Base-by-base conservation (phyloP, 352 stramenopile genomes). In the Pythium pectinolyticum region DNA sequence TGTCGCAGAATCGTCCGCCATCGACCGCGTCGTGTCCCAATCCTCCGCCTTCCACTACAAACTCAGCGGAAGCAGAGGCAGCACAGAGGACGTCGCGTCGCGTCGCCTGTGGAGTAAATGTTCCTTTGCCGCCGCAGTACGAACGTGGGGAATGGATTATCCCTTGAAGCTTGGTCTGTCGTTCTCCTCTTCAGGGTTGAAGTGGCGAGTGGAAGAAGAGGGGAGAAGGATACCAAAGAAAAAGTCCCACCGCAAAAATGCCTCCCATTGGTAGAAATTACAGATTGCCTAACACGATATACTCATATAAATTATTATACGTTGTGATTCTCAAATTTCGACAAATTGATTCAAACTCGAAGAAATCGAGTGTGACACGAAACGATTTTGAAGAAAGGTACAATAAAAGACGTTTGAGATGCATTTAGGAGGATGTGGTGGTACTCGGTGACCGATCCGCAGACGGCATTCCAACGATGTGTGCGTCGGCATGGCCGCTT, bases 151-250 rank as follows among this genome's bases (percentile, higher is more conserved):
- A n/a, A n/a, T n/a, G n/a, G n/a, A n/a, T n/a, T n/a, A n/a, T n/a
- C n/a, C n/a, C n/a, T n/a, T n/a, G n/a, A n/a, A n/a, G n/a, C n/a
- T n/a, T n/a, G n/a, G n/a, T n/a, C n/a, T n/a, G n/a, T n/a, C n/a
- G n/a, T n/a, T n/a, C n/a, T 62, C 31, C 24, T 22, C 30, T 1
- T 14, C 5, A 19, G 63, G 47, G 64, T 72, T 72, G 64, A 72
- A 72, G 64, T 72, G 64, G 64, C 58, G 64, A 5, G 7, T 10
- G 24, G 10, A 14, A 53, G 49, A 57, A 43, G 43, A 61, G 56
- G 53, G 15, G 20, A 50, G 28, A 54, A 52, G 41, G 43, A 61
- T n/a, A n/a, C n/a, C n/a, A n/a, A n/a, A n/a, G n/a, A n/a, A n/a
- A n/a, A n/a, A n/a, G n/a, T 51, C 54, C 19, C 48, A 14, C 5